phyloP scores from a whole-genome alignment of 257 asterid genomes.

The Scutellaria minor region DNA sequence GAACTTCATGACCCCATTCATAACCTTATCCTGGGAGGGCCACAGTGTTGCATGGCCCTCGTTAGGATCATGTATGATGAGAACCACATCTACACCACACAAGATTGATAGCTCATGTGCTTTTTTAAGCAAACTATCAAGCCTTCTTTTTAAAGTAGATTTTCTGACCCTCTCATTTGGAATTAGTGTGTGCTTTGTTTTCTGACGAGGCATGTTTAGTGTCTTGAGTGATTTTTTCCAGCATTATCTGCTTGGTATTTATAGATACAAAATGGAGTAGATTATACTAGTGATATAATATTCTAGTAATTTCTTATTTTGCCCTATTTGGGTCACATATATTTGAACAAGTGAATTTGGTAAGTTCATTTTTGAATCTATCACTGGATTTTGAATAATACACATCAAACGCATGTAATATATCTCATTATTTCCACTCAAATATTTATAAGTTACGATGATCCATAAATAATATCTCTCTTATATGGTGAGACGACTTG shows the following conservation, averaged over 20 bases:
- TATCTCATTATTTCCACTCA: conserved; percentile 19
- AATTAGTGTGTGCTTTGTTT: conserved; percentile 33
- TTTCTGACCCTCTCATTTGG: conserved; percentile 34
- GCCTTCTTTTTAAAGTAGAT: conserved; percentile 38
- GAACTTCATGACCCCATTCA: conserved; percentile 34
- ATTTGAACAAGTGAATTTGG: conserved; percentile 27
- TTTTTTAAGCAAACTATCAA: conserved; percentile 42
- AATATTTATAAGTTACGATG: conserved; percentile 17
- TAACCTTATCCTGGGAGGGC: conserved; percentile 41
- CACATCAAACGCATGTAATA: conserved; percentile 17
- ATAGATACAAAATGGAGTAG: conserved; percentile 26
- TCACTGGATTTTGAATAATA: conserved; percentile 20
- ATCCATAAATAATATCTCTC: conserved; percentile 26
- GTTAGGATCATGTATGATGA: conserved; percentile 30
- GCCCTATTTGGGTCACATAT: conserved; percentile 13
- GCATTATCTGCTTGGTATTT: conserved; percentile 34
- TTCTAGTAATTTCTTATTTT: not conserved
- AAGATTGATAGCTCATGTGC: conserved; percentile 45
- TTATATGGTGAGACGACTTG: conserved; percentile 32
- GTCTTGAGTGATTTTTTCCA: conserved; percentile 29
- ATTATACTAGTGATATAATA: conserved; percentile 1
- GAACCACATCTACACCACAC: conserved; percentile 41
- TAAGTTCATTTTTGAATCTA: conserved; percentile 10
- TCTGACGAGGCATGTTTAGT: conserved; percentile 42
- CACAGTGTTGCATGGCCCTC: conserved; percentile 37